phyloP scores from a whole-genome alignment of 2,329 filamentous ascomycete species.

The Pleoardoris graminearum region DNA sequence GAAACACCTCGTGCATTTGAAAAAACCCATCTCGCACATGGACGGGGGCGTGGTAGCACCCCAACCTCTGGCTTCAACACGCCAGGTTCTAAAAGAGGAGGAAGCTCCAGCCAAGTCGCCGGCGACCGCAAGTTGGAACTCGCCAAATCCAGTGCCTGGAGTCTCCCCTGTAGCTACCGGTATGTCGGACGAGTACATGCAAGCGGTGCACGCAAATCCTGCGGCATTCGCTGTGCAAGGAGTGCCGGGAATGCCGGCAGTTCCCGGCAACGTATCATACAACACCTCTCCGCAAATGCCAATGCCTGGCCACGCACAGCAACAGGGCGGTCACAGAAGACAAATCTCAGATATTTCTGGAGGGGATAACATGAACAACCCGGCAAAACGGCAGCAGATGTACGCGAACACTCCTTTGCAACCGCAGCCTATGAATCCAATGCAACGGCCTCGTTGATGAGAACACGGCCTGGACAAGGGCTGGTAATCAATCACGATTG shows the following conservation, averaged over 20 bases:
- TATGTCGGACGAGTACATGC: constrained; percentile 52
- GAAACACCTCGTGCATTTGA: constrained; percentile 82
- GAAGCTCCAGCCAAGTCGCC: constrained; percentile 66
- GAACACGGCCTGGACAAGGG: neutral
- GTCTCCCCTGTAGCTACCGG: constrained; percentile 55
- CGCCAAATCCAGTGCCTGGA: constrained; percentile 61
- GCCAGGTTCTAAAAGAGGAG: constrained; percentile 64
- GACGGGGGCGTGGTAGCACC: constrained; percentile 55
- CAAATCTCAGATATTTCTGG: constrained; percentile 65
- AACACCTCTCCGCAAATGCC: constrained; percentile 45
- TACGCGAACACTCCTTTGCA: constrained; percentile 49
- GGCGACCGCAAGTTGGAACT: constrained; percentile 64
- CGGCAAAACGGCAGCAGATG: constrained; percentile 63
- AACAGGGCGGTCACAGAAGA: constrained; percentile 52
- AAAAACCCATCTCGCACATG: constrained; percentile 60
- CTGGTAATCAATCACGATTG: neutral
- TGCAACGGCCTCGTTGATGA: constrained; percentile 53
- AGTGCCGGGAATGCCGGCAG: constrained; percentile 11
- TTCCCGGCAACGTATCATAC: constrained; percentile 45
- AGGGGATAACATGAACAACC: constrained; percentile 54
- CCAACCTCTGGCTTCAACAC: constrained; percentile 54
- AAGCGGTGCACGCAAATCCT: constrained; percentile 49
- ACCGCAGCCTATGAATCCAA: constrained; percentile 52
- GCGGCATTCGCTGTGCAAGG: constrained; percentile 44
- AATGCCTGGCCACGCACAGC: constrained; percentile 33